Base-by-base conservation (phyloP, 2,329 filamentous ascomycete genomes). In the Aspergillus sergii region DNA sequence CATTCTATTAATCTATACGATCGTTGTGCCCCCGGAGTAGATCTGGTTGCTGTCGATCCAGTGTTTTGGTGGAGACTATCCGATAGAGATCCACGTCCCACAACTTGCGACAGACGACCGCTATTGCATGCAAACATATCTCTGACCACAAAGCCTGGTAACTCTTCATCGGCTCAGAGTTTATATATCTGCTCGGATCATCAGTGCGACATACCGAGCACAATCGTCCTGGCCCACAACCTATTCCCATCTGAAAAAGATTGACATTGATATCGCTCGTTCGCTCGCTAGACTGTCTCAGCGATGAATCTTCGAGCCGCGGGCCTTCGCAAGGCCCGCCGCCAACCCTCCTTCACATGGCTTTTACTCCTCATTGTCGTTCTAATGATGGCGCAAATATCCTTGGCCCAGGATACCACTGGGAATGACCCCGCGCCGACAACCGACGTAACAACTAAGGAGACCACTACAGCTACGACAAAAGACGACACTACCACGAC, bases 371-470 rank as follows among this genome's bases (percentile, higher is more conserved):
- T 73, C 14, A 36, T 65, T 10, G 34, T 68, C 32, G 36, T 66
- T 32, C 3, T 71, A 28, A 51, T 51, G 32, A 43, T 69, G 21
- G 65, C 66, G 30, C 64, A 66, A 61, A 21, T 69, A 59, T 64
- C 67, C 19, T 36, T 46, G 30, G 69, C 67, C 14, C 67, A 70
- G 55, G 58, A 61, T 30, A 50, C 57, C 16, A 54, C 66, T 19
- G 65, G 65, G 45, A 65, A 64, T 45, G 65, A 70, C 45, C 34
- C 61, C 8, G 26, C 60, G 50, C 66, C 64, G 65, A 68, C 62
- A 61, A 69, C 66, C 67, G 65, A 64, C 66, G 63, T 66, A 64
- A 64, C 66, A 65, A 63, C 67, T 51, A 58, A 61, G 26, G 57
- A 60, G 28, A 41, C 59, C 11, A 41, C 64, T 8, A 64, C 67